Base-by-base conservation (phyloP, 164 flowering plant genomes). In the Annona cherimola region DNA sequence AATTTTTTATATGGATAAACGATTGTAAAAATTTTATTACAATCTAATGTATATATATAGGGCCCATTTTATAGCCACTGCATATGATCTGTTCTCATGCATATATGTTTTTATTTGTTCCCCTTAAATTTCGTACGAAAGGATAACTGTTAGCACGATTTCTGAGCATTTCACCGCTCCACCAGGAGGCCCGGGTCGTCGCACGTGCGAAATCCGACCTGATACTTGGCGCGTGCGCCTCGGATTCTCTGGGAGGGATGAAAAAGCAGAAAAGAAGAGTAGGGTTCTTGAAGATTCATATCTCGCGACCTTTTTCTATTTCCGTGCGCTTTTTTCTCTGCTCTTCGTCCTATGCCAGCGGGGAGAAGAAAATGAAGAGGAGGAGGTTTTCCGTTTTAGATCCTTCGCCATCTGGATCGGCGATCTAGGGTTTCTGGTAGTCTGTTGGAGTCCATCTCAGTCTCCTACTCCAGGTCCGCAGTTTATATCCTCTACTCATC, bases 151-250 rank as follows among this genome's bases (percentile, higher is more conserved):
- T 54, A 9, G 3, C 19, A 12, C 63, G 63, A 19, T 26, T n/a
- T 61, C 4, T 6, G 39, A 26, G 63, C 26, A 26, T 40, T 4
- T 3, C 5, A 26, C 57, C 57, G 14, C 14, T 50, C 6, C n/a
- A n/a, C n/a, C 19, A 45, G 45, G 5, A 8, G 54, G 55, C 41
- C 62, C 46, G 60, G 60, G 45, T 41, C 66, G 54, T 14, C 69
- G 70, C 81, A 72, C 63, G 75, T 69, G 81, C 54, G 42, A 63
- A 67, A 12, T 44, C 75, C 76, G 64, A 63, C 62, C 61, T 43
- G 44, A 57, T 45, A 44, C 68, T 42, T 7, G 60, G 66, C 76
- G 70, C 50, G 75, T 64, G 79, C 42, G 42, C 46, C 71, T 39
- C 55, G 54, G 73, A 20, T 66, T 61, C 70, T 16, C 44, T 45